Evolutionary conservation across 2,329 filamentous ascomycete genomes (phyloP).

Genomic region (Aspergillus eucalypticola): DNA sequence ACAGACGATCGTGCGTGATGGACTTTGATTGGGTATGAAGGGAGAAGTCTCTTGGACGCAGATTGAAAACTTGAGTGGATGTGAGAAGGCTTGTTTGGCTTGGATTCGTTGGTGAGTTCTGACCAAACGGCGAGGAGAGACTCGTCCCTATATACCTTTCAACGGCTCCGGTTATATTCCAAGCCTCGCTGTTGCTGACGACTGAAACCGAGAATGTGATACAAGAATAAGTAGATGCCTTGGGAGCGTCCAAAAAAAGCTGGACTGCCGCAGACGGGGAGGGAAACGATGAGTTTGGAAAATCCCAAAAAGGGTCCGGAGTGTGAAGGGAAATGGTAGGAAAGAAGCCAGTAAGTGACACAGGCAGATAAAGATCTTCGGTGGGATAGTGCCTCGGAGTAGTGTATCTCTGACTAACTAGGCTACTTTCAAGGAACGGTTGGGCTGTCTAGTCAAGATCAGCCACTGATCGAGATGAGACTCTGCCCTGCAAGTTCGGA

Average conservation of each 20-base stretch:
- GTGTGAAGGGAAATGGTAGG: slow-evolving; percentile 5
- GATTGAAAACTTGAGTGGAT: neutral
- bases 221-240: slow-evolving; percentile 15
- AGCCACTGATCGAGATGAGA: slow-evolving; percentile 13
- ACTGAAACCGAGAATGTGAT: slow-evolving; percentile 12
- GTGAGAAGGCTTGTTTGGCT: neutral
- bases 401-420: slow-evolving; percentile 6
- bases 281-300: slow-evolving; percentile 7
- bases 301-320: neutral
- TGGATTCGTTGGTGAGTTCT: slow-evolving; percentile 2
- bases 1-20: neutral
- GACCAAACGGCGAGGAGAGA: neutral
- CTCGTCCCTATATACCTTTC: slow-evolving; percentile 18
- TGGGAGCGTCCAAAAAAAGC: slow-evolving; percentile 1
- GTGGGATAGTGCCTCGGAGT: slow-evolving; percentile 11
- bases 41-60: neutral
- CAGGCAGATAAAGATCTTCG: slow-evolving; percentile 24
- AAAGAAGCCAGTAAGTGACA: slow-evolving; percentile 9
- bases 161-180: neutral
- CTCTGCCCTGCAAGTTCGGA: slow-evolving; percentile 13
- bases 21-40: neutral
- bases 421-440: neutral
- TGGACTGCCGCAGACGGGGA: slow-evolving; percentile 9
- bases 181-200: slow-evolving; percentile 5
- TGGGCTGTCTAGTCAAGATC: slow-evolving; percentile 10